Percentiles rank a stretch among this genome's conserved stretches.
Evolutionary conservation across 1,284 basidiomycete genomes (phyloP).

Genomic region (Takashimella koratensis): DNA sequence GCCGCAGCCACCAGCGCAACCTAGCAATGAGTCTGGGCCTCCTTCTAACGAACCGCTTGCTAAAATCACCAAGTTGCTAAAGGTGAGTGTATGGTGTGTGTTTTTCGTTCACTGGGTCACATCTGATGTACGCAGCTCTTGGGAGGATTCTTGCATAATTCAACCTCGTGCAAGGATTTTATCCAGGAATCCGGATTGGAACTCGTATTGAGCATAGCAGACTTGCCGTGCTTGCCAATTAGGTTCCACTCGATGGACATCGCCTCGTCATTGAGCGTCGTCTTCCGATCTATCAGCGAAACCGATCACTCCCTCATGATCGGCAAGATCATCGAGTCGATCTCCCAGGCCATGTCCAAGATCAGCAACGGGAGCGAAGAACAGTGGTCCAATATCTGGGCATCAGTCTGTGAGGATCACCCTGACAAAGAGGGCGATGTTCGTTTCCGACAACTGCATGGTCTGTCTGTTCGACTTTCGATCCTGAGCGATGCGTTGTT

Average conservation of each 20-base stretch:
- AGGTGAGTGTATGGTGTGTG: constrained; percentile 14
- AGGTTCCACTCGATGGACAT: constrained; percentile 81
- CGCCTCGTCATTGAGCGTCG: constrained; percentile 74
- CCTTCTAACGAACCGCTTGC: constrained; percentile 17
- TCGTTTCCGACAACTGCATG: constrained; percentile 66
- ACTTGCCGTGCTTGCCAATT: constrained; percentile 81
- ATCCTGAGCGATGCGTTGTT: constrained; percentile 79
- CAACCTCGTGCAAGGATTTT: constrained; percentile 84
- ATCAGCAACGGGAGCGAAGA: constrained; percentile 47
- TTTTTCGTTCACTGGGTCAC: background rate
- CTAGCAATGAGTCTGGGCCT: background rate
- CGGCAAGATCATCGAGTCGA: constrained; percentile 65
- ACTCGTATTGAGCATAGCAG: constrained; percentile 70
- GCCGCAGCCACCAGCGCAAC: background rate
- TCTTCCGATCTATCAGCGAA: constrained; percentile 85
- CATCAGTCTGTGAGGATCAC: background rate
- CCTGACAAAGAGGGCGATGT: constrained; percentile 1
- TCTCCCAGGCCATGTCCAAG: constrained; percentile 66
- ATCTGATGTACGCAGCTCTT: constrained; percentile 60
- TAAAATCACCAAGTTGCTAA: constrained; percentile 27
- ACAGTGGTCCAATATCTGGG: constrained; percentile 52
- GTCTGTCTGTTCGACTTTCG: constrained; percentile 53
- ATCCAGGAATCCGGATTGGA: constrained; percentile 68
- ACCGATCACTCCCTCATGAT: constrained; percentile 75
- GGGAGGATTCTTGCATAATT: constrained; percentile 88